These are phyloP conservation scores for Gastrolobium villosum DNA, from an alignment of 306 rosid genomes.

Conservation along the genomic window DNA sequence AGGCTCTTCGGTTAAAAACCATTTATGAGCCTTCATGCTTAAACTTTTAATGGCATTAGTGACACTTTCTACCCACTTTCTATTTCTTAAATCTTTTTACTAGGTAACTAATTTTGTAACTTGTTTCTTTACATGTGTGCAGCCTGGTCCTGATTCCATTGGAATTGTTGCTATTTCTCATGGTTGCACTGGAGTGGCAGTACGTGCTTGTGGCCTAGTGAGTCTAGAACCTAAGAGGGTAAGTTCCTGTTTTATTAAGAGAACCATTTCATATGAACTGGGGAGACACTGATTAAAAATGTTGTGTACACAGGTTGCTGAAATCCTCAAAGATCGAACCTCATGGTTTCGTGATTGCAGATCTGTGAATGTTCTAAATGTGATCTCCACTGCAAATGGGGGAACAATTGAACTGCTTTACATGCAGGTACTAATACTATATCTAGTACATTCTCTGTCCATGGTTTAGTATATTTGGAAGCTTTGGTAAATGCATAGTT, in stretches of 20 bases:
- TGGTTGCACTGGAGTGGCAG: constrained; percentile 98
- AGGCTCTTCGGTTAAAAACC: no score
- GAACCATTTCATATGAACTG: background rate
- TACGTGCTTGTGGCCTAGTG: constrained; percentile 99
- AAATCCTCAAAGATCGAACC: constrained; percentile 94
- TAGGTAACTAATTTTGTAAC: no score
- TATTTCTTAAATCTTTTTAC: no score
- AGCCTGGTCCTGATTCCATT: constrained; percentile 99
- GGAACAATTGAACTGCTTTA: constrained; percentile 96
- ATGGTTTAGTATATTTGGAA: background rate
- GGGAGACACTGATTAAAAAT: constrained; percentile 21
- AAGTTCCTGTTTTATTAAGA: constrained; percentile 49
- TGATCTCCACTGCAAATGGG: constrained; percentile 84
- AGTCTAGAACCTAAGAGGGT: constrained; percentile 97
- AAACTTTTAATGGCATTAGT: no score
- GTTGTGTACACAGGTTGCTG: constrained; percentile 74
- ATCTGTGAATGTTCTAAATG: constrained; percentile 82
- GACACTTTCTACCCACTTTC: no score
- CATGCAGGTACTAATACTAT: constrained; percentile 76
- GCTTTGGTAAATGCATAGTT: constrained; percentile 30
- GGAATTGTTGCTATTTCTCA: constrained; percentile 99
- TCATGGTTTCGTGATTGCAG: constrained; percentile 96
- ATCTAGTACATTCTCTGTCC: background rate
- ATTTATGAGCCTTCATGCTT: no score
- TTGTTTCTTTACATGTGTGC: constrained; percentile 41